Evolutionary conservation across 2,329 filamentous ascomycete genomes (phyloP).

Genomic region (Seiridium cupressi): DNA sequence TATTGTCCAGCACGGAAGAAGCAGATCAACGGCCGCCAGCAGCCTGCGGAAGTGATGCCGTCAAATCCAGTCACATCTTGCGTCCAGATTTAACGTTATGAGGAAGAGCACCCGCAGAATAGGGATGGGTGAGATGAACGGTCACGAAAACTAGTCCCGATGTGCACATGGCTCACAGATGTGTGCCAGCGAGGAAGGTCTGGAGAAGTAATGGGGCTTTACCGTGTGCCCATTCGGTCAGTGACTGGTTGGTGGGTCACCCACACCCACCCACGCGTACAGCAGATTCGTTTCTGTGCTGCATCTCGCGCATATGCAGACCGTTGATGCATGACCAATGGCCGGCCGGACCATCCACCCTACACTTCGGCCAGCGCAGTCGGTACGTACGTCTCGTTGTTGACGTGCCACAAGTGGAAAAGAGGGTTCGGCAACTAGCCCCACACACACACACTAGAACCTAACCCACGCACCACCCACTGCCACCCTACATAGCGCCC

Average conservation of each 20-base stretch:
- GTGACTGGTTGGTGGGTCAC: background rate
- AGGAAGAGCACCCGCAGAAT: background rate
- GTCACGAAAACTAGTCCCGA: background rate
- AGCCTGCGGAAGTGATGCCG: background rate
- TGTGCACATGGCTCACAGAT: background rate
- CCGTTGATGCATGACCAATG: conserved; percentile 20
- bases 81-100: background rate
- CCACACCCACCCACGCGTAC: background rate
- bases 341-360: background rate
- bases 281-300: conserved; percentile 12
- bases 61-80: background rate
- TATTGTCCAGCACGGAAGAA: background rate
- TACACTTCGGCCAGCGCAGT: background rate
- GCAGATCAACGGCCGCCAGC: background rate
- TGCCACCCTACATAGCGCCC: background rate
- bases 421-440: conserved; percentile 8
- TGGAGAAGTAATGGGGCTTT: background rate
- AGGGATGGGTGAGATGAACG: background rate
- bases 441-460: conserved; percentile 5
- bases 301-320: conserved; percentile 33
- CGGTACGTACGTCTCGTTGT: conserved; percentile 9
- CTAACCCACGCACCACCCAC: background rate
- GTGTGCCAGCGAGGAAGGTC: conserved; percentile 6
- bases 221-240: background rate
- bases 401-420: conserved; percentile 22